Percentiles rank a stretch among this genome's conserved stretches.
phyloP scores from a whole-genome alignment of 2,329 filamentous ascomycete species.

The Davidsoniella virescens region DNA sequence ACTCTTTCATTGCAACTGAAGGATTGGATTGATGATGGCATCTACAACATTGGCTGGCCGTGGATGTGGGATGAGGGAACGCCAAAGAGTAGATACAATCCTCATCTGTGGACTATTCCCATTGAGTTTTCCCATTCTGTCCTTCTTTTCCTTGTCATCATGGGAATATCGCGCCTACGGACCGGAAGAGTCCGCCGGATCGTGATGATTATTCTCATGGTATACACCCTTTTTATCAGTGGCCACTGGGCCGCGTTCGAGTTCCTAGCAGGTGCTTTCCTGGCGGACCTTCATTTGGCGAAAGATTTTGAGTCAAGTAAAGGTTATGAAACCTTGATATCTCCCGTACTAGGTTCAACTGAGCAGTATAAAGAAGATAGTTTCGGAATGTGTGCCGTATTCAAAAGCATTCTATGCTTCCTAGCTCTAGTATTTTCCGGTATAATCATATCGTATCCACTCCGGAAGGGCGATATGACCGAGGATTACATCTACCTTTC shows the following conservation, averaged over 20 bases:
- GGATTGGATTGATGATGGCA: slow-evolving; percentile 27
- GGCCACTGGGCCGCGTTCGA: slow-evolving; percentile 9
- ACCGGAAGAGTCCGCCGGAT: slow-evolving; percentile 24
- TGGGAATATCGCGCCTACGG: slow-evolving; percentile 32
- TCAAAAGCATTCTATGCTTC: neutral
- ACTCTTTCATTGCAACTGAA: slow-evolving; percentile 24
- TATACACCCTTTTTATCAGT: slow-evolving; percentile 20
- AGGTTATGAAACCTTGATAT: too few relatives aligned
- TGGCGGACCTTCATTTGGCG: slow-evolving; percentile 38
- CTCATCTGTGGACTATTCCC: slow-evolving; percentile 47
- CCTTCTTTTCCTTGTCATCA: slow-evolving; percentile 36
- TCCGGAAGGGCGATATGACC: slow-evolving; percentile 27
- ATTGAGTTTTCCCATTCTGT: slow-evolving; percentile 43
- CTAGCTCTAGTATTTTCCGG: neutral
- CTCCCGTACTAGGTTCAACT: too few relatives aligned
- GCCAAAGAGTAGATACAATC: slow-evolving; percentile 29
- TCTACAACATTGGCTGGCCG: slow-evolving; percentile 14
- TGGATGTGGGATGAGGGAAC: slow-evolving; percentile 14
- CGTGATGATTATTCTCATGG: slow-evolving; percentile 24
- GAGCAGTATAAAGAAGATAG: neutral
- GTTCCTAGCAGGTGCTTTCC: slow-evolving; percentile 35
- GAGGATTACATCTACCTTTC: slow-evolving; percentile 36
- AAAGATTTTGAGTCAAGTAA: slow-evolving; percentile 10
- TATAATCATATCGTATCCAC: slow-evolving; percentile 21
- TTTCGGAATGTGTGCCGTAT: neutral